These are phyloP conservation scores for Camellia granthamiana DNA, from an alignment of 148 eudicot species.

Conservation along the genomic window DNA sequence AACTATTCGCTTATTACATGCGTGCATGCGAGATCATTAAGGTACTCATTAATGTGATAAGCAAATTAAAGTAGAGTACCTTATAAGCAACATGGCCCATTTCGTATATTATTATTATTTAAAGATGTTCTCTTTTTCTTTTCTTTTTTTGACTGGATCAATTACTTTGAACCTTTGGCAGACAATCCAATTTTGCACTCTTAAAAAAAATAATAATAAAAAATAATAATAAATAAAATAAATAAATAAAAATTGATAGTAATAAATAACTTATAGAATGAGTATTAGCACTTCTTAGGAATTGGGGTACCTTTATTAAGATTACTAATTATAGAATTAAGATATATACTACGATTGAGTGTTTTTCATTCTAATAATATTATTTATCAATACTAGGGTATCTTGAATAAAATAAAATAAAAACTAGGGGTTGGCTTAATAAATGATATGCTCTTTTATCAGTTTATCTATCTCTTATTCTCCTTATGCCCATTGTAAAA, in stretches of 20 bases:
- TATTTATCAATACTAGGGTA: too few relatives aligned
- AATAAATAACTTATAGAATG: too few relatives aligned
- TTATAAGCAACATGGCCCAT: neutral
- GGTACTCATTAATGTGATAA: neutral
- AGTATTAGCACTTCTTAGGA: too few relatives aligned
- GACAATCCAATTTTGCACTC: neutral
- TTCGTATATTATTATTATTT: neutral
- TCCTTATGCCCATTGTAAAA: too few relatives aligned
- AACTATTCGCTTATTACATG: neutral
- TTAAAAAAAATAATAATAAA: too few relatives aligned
- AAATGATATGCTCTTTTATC: too few relatives aligned
- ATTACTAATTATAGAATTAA: too few relatives aligned
- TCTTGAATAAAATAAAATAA: too few relatives aligned
- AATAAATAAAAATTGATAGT: neutral
- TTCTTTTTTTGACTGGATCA: neutral
- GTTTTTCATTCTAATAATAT: too few relatives aligned
- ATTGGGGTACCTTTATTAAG: neutral
- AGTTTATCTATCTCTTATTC: too few relatives aligned
- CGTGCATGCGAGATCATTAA: neutral
- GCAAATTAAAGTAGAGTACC: neutral
- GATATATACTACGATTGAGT: neutral
- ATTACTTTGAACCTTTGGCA: neutral
- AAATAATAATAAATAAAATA: too few relatives aligned
- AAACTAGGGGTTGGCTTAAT: too few relatives aligned
- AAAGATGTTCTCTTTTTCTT: neutral